Evolutionary conservation across 2,329 filamentous ascomycete species (phyloP).

Genomic region (Pseudogymnoascus destructans): DNA sequence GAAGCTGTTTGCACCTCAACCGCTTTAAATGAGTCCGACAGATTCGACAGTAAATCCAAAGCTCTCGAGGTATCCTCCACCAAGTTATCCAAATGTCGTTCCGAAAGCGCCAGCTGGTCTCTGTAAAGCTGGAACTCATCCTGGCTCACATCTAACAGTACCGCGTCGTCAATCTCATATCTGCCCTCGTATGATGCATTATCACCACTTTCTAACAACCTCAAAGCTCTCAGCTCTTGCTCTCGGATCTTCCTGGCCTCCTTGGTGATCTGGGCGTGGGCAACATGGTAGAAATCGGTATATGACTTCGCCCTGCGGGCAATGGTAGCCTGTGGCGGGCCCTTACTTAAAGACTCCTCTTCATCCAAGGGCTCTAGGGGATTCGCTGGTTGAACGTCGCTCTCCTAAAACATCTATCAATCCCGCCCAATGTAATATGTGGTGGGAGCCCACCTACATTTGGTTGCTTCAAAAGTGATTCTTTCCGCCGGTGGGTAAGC

Average conservation of each 20-base stretch:
- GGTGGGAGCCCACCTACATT: conserved; percentile 36
- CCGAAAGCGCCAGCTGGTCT: conserved; percentile 68
- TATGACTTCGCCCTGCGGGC: conserved; percentile 61
- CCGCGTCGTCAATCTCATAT: conserved; percentile 47
- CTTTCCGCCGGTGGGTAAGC: conserved; percentile 48
- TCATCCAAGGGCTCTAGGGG: conserved; percentile 47
- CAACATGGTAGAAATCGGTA: conserved; percentile 59
- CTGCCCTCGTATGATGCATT: conserved; percentile 45
- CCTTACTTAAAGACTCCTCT: conserved; percentile 39
- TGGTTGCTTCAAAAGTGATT: conserved; percentile 55
- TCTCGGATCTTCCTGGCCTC: conserved; percentile 28
- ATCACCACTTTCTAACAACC: conserved; percentile 28
- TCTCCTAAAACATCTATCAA: conserved; percentile 33
- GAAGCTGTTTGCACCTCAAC: conserved; percentile 87
- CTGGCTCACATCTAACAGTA: conserved; percentile 69
- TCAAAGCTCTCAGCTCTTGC: conserved; percentile 14
- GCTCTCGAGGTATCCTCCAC: conserved; percentile 65
- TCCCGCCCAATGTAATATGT: conserved; percentile 24
- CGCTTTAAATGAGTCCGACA: conserved; percentile 75
- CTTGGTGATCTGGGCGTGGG: conserved; percentile 42
- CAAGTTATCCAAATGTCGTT: conserved; percentile 68
- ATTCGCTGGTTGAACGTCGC: conserved; percentile 41
- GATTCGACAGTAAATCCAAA: conserved; percentile 58
- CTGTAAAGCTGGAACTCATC: conserved; percentile 74
- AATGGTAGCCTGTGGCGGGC: conserved; percentile 53